Base-by-base conservation (phyloP, 768 basidiomycete species). In the Lanmaoa rubissima region DNA sequence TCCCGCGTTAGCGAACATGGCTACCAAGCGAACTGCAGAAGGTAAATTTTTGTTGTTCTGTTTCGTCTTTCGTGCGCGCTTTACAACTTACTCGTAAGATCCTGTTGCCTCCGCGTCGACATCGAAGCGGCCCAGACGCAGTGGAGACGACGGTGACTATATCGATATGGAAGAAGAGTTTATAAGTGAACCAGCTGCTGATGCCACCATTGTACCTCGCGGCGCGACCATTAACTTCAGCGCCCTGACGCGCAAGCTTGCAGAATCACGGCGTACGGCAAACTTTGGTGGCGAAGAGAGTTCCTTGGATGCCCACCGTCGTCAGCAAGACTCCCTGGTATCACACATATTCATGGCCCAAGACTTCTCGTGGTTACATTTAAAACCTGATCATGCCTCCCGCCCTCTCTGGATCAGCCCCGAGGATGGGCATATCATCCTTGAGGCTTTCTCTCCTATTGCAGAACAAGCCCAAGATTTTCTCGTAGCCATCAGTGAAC, bases 381-480 rank as follows among this genome's bases (percentile, higher is more conserved):
- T 99, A 53, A 97, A 98, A 71, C 76, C 82, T 2, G 97, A 99
- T 75, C 97, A 99, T 70, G 79, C 85, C 34, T 88, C 92, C 6
- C 85, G 97, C 45, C 97, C 97, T 16, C 76, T 98, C 17, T 99
- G 96, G 95, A 98, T 99, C 60, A 92, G 88, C 63, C 93, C 94
- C 7, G 88, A 92, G 61, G 89, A 93, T 68, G 88, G 88, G 0
- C 86, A 90, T 62, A 98, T 98, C 65, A 98, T 98, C 58, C 85
- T 99, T 35, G 97, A 99, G 73, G 94, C 93, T 0, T 99, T 99
- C 72, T 94, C 93, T 24, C 94, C 97, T 5, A 94, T 98, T 59
- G 95, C 96, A 21, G 94, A 95, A 67, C 94, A 96, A 74, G 97
- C 97, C 4, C 97, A 98, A 73, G 97, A 99, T 69, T 98, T 99